Conservation (phyloP, 441 rosid species). For the Croton setiger region DNA sequence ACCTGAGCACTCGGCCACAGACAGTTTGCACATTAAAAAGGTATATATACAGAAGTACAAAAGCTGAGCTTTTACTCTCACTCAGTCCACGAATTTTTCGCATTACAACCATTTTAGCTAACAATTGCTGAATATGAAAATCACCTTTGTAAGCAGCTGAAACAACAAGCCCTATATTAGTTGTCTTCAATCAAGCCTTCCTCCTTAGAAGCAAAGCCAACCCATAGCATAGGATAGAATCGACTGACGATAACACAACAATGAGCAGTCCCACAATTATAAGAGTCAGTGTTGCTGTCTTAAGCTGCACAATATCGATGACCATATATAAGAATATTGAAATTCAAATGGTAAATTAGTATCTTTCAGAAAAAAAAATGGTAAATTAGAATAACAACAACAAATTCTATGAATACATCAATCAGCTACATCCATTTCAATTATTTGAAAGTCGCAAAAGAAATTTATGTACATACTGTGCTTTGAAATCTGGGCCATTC, state of each 20-base stretch:
- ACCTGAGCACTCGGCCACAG: too few species aligned
- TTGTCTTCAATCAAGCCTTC: slow-evolving; percentile 34
- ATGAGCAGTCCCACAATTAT: slow-evolving; percentile 71
- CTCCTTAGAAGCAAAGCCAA: slow-evolving; percentile 55
- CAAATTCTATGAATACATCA: not conserved
- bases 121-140: not conserved
- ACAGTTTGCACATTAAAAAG: too few species aligned
- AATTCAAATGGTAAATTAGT: not conserved
- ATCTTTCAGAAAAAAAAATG: not conserved
- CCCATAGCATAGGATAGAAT: slow-evolving; percentile 57
- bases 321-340: not conserved
- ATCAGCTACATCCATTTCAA: not conserved
- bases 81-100: not conserved
- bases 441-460: not conserved
- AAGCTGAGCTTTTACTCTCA: not conserved
- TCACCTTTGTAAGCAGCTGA: not conserved
- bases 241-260: slow-evolving; percentile 68
- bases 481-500: slow-evolving; percentile 80
- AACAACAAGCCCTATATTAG: not conserved
- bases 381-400: not conserved
- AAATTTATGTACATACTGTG: slow-evolving; percentile 45
- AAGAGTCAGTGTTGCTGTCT: slow-evolving; percentile 75
- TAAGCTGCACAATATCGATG: slow-evolving; percentile 49
- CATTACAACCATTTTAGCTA: not conserved
- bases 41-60: not conserved